Evolutionary conservation across 306 rosid genomes (phyloP), one percentile per base, ranked within the genome.

Genomic region (Vigna reflexopilosa): DNA sequence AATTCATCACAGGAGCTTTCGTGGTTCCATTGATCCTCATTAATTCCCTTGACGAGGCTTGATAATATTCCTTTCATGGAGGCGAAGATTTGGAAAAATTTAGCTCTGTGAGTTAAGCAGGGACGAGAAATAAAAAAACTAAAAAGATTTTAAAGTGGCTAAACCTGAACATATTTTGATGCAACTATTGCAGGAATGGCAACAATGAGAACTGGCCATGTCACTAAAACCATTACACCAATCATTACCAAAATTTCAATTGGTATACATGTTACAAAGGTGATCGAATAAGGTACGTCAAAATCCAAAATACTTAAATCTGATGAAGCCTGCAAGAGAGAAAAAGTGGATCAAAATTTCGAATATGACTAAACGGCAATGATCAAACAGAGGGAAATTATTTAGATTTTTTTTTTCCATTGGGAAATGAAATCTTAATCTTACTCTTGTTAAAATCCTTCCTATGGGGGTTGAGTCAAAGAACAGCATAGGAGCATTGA

Each of bases 21-120:
- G 97, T 88, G 61, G 93, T 92, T 85, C 98, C 97, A 80, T 92
- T 94, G 67, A 94, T 92, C 76, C 97, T 83, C 64, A 89, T 83
- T 65, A 92, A 78, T 80, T 94, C 96, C 70, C 91, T 86, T 6
- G 92, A 89, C 19, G 94, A 77, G 68, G 97, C 90, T 86, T 72
- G 91, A 88, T 94, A 92, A 50, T 92, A 94, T 4, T 71, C 82
- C 98, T 91, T 77, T 19, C 1, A 16, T 0, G 47, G 7, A 17
- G 34, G 2, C 8, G 7, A 17, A 34, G 1, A 11, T 32, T 67
- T 9, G 30, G 20, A 75, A 12, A 57, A 55, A 9, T 9, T 26
- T 49, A 72, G 66, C 32, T 75, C 68, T 19, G 44, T 57, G 12
- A 30, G 28, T 54, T 45, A 38, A 45, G 17, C 48, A 15, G 34